These are phyloP conservation scores for Poa annua DNA, from an alignment of 176 grass and related monocot genomes.

Conservation along the genomic window DNA sequence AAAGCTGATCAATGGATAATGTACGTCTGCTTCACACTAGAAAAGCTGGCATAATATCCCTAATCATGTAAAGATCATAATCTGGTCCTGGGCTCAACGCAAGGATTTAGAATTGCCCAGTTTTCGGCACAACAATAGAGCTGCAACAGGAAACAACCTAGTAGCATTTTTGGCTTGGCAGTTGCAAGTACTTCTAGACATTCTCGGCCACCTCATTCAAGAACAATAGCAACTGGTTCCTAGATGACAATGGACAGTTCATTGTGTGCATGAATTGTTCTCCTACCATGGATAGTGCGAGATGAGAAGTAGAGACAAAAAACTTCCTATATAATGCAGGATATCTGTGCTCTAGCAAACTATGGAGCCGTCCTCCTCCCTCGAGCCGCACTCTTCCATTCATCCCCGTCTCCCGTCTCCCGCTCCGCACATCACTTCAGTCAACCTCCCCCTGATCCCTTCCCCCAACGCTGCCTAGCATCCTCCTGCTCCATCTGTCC, in stretches of 20 bases:
- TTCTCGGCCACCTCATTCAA: neutral
- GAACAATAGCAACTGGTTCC: neutral
- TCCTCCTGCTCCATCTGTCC: neutral
- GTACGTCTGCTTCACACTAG: neutral
- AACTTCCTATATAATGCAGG: conserved; percentile 1
- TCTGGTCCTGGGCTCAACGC: neutral
- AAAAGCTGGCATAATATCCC: neutral
- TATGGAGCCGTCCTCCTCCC: neutral
- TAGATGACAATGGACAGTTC: neutral
- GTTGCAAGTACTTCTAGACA: conserved; percentile 27
- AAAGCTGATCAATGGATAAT: neutral
- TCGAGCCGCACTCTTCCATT: neutral
- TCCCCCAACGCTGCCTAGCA: neutral
- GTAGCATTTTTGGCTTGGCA: neutral
- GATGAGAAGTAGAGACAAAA: conserved; percentile 16
- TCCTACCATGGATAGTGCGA: neutral
- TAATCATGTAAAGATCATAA: neutral
- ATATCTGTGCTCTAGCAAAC: neutral
- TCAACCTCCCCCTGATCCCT: neutral
- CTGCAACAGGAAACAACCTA: neutral
- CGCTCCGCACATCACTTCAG: neutral
- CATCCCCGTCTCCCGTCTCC: neutral
- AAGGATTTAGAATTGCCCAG: neutral
- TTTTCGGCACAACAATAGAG: neutral
- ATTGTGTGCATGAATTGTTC: neutral